Evolutionary conservation across 73 alveolate species (phyloP).

Genomic region (Paramecium tetraurelia): DNA sequence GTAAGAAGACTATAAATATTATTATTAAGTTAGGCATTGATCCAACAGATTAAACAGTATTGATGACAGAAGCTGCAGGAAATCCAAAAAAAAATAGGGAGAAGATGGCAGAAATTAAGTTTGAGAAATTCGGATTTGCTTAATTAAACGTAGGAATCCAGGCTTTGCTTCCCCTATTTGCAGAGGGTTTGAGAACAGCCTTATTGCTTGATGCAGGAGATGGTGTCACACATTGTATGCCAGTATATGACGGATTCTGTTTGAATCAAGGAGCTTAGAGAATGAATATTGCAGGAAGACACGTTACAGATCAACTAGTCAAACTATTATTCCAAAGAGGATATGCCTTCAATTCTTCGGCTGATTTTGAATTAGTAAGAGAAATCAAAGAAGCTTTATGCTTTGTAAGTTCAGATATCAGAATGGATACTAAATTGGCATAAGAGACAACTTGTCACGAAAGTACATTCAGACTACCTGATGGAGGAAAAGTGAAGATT

Average conservation of each 20-base stretch:
- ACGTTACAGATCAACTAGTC: constrained; percentile 90
- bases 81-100: constrained; percentile 88
- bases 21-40: constrained; percentile 61
- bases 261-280: constrained; percentile 76
- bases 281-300: constrained; percentile 96
- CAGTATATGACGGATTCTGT: constrained; percentile 82
- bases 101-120: constrained; percentile 91
- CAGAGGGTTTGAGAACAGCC: constrained; percentile 90
- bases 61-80: constrained; percentile 95
- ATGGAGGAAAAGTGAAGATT: constrained; percentile 80
- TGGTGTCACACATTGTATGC: constrained; percentile 97
- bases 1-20: constrained; percentile 42
- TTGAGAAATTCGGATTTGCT: constrained; percentile 88
- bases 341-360: constrained; percentile 93
- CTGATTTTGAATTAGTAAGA: constrained; percentile 96
- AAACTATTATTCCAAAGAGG: constrained; percentile 91
- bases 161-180: constrained; percentile 87
- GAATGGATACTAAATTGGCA: constrained; percentile 88
- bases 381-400: constrained; percentile 93
- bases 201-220: constrained; percentile 96
- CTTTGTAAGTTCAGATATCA: constrained; percentile 86
- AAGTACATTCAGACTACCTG: constrained; percentile 88
- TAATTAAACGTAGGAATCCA: constrained; percentile 84
- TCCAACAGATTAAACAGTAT: constrained; percentile 67
- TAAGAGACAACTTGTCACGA: constrained; percentile 91